These are phyloP conservation scores for Quercus suber DNA, from an alignment of 306 rosid species.

Conservation along the genomic window DNA sequence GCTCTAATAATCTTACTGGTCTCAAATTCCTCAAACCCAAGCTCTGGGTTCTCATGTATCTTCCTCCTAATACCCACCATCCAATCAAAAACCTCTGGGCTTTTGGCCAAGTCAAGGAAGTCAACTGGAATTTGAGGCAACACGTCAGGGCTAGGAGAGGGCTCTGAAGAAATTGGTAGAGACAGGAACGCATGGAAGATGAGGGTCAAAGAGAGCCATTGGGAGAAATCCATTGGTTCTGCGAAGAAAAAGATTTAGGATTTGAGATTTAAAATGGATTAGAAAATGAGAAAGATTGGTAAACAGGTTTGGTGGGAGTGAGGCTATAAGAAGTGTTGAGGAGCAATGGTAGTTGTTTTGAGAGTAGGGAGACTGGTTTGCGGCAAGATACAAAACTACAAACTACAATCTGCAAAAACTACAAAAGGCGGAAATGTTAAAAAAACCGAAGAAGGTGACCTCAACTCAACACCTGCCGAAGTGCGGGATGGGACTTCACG, in stretches of 20 bases:
- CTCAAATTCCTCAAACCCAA: slow-evolving; percentile 73
- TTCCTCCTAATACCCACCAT: slow-evolving; percentile 65
- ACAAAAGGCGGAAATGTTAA: neutral
- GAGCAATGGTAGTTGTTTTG: neutral
- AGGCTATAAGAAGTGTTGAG: neutral
- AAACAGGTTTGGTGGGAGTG: neutral
- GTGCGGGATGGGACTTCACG: neutral
- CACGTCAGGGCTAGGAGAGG: slow-evolving; percentile 27
- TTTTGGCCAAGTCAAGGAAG: slow-evolving; percentile 48
- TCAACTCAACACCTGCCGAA: neutral
- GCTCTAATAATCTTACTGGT: slow-evolving; percentile 72
- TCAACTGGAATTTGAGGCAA: slow-evolving; percentile 29
- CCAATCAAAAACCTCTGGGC: slow-evolving; percentile 51
- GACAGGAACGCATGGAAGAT: slow-evolving; percentile 5
- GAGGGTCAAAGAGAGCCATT: slow-evolving; percentile 9
- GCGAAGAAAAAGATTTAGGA: neutral
- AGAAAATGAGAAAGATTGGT: neutral
- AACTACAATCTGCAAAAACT: too few relatives aligned
- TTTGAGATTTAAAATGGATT: neutral
- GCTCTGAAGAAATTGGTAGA: slow-evolving; percentile 29
- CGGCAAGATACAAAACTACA: neutral
- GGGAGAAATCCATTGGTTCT: slow-evolving; percentile 17
- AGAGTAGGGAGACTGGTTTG: neutral
- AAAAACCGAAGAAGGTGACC: neutral
- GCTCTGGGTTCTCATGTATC: slow-evolving; percentile 81